Percentiles rank a stretch among this genome's conserved stretches.
phyloP scores from a whole-genome alignment of 106 monocot species.

The Agapanthus africanus region DNA sequence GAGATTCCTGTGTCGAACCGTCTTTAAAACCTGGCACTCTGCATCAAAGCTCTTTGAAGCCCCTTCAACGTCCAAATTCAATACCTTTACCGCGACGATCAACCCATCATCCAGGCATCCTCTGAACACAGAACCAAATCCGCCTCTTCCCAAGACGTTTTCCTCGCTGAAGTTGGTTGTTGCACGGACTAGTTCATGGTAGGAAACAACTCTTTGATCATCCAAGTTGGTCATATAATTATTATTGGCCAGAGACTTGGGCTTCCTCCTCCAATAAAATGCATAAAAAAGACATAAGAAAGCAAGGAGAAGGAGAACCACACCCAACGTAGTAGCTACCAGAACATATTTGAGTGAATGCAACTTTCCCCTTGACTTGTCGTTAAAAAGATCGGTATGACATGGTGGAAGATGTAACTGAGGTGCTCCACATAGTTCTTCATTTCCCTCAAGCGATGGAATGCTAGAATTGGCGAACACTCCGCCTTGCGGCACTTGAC shows the following conservation, averaged over 20 bases:
- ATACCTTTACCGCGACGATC: background rate
- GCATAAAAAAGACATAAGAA: background rate
- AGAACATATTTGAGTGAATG: slow-evolving; percentile 1
- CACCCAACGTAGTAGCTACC: background rate
- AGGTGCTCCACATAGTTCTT: slow-evolving; percentile 8
- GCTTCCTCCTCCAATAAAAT: too few species aligned
- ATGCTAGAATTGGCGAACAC: slow-evolving; percentile 1
- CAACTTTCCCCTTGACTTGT: background rate
- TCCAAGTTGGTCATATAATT: background rate
- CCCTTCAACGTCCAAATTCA: slow-evolving; percentile 7
- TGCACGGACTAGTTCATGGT: slow-evolving; percentile 3
- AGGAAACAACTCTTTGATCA: background rate
- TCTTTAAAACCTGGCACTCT: background rate
- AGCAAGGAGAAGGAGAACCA: background rate
- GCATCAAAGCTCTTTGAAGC: slow-evolving; percentile 3
- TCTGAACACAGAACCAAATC: background rate
- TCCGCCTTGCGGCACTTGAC: background rate
- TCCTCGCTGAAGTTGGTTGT: background rate
- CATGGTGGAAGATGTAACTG: background rate
- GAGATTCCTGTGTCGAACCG: background rate
- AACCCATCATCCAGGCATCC: background rate
- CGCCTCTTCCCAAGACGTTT: background rate
- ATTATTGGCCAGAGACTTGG: background rate
- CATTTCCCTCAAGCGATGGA: background rate
- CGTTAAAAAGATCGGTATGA: background rate